Base-by-base conservation (phyloP, 176 grass and related monocot species). In the Oropetium thomaeum region DNA sequence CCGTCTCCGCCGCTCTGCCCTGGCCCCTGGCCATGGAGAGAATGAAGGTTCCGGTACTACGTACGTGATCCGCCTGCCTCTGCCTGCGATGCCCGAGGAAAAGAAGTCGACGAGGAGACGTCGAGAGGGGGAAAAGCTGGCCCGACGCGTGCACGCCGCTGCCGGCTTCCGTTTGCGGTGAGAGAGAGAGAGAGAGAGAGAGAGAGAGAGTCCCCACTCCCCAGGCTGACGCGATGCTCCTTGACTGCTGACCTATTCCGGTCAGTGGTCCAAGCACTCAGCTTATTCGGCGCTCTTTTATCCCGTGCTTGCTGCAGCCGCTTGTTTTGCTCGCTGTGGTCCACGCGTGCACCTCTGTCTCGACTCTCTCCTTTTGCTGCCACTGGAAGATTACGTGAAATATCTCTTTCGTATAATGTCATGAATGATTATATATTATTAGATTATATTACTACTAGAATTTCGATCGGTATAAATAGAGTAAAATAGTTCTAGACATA, bases 201-300 rank as follows among this genome's bases (percentile, higher is more conserved):
- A 33, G 27, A 44, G 38, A 45, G 33, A 38, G 62, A 23, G 62
- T 11, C 10, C 13, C 9, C 10, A 7, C 5, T 85, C 82, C 68
- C 61, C 69, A 85, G 75, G 76, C 60, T 85, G 83, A 85, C 83
- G 76, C 76, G 47, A 85, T 79, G 69, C 69, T 48, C 69, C 83
- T 78, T 79, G 60, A 85, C 76, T 79, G 75, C 68, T 79, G 68
- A 79, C 68, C 70, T 79, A 23, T 70, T 72, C 45, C 23, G 68
- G 22, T 66, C 81, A 34, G 45, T 65, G 74, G 67, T 78, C 68
- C 59, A 44, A 17, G 45, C 79, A 67, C 20, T 8, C 48, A 30
- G 7, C 32, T 5, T 7, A n/a, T n/a, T n/a, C n/a, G n/a, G n/a
- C 47, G 51, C 13, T 49, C 70, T 73, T 73, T 74, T 74, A 35